Base-by-base conservation (phyloP, 768 basidiomycete genomes). In the Asterophora parasitica region DNA sequence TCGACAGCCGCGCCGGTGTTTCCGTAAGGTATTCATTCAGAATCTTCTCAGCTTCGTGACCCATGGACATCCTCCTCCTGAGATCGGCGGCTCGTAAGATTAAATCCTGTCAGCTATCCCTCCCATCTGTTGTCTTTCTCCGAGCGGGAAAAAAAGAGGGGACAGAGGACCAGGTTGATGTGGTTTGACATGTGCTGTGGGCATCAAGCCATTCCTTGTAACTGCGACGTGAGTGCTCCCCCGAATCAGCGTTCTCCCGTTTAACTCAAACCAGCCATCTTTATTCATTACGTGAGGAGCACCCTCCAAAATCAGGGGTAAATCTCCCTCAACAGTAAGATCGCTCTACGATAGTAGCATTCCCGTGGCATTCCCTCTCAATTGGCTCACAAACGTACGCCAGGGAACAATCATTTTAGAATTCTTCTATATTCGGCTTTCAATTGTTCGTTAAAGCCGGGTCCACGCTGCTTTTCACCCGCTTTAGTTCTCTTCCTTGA, bases 391-490 rank as follows among this genome's bases (percentile, higher is more conserved):
- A 73, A 75, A 72, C 77, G 72, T 78, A 81, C 77, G 78, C 81
- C 77, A 79, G 75, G 72, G 75, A 82, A 83, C 74, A 82, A 81
- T 80, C 74, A 75, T 68, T 72, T 72, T 69, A 69, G 62, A 69
- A 63, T 68, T 67, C 73, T 75, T 76, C 81, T 81, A 82, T 71
- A 81, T 81, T 76, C 79, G 81, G 81, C 72, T 78, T 76, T 74
- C 70, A 73, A 71, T 78, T 76, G 76, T 78, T 81, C 77, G 79
- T 81, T 85, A 87, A 88, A 86, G 81, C 80, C 78, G 78, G 31
- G 77, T 67, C 69, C 71, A 68, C 59, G 54, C 69, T 75, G 70
- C 72, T 74, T 82, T 77, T 76, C 73, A 76, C 47, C 81, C 80
- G 73, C 74, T 76, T 79, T 66, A 65, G 51, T 67, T 56, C 64